Percentiles rank a stretch among this genome's conserved stretches.
Evolutionary conservation across 108 stramenopile genomes (phyloP).

Genomic region (Fragilariopsis cylindrus): DNA sequence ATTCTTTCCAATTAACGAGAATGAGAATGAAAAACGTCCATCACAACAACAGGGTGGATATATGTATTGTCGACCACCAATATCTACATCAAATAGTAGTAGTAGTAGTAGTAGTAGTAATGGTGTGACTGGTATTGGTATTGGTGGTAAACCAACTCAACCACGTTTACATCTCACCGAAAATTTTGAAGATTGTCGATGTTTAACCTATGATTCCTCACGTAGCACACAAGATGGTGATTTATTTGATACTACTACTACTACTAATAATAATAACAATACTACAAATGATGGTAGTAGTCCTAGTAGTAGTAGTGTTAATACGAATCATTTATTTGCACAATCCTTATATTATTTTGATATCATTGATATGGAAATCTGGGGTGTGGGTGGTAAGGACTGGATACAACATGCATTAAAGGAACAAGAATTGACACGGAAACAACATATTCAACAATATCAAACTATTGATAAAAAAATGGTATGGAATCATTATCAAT

Average conservation of each 20-base stretch:
- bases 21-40: not conserved
- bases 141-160: constrained; percentile 30
- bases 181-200: constrained; percentile 44
- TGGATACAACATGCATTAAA: constrained; percentile 32
- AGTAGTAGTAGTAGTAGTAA: not conserved
- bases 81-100: not conserved
- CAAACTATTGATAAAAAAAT: constrained; percentile 1
- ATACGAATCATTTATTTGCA: constrained; percentile 10
- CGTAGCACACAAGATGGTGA: constrained; percentile 18
- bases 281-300: not conserved
- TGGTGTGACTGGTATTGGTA: constrained; percentile 29
- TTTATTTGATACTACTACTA: constrained; percentile 17
- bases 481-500: not conserved
- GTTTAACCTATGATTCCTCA: constrained; percentile 25
- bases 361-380: constrained; percentile 40
- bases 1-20: constrained; percentile 39
- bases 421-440: constrained; percentile 12
- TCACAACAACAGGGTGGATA: constrained; percentile 10
- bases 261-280: not conserved
- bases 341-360: constrained; percentile 43
- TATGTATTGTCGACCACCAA: constrained; percentile 55
- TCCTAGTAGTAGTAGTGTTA: constrained; percentile 3
- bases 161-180: constrained; percentile 49
- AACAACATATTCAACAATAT: not conserved
- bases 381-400: constrained; percentile 38